Base-by-base conservation (phyloP, 176 grass and related monocot species). In the Areca catechu region DNA sequence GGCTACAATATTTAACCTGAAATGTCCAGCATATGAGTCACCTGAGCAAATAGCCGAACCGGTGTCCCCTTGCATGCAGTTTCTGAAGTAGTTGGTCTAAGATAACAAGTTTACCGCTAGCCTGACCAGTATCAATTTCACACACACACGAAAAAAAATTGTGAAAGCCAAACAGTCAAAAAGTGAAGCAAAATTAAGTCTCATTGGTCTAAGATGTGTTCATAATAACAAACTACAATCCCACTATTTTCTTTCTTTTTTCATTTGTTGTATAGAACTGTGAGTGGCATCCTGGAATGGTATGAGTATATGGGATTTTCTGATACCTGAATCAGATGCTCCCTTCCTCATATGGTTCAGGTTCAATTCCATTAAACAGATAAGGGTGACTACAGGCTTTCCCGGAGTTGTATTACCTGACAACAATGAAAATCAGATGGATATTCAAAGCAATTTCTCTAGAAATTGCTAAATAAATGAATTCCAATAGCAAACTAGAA, bases 311-410 rank as follows among this genome's bases (percentile, higher is more conserved):
- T 7, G 16, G 3, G 53, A 57, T 49, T 49, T 48, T 27, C 22
- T 20, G 15, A 23, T 72, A 83, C 80, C 73, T 77, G 74, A 73
- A 83, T 54, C 61, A 83, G 68, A 83, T 83, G 80, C 43, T 90
- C 86, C 86, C 91, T 87, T 96, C 91, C 57, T 81, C 62, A 65
- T 96, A 96, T 71, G 91, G 86, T 71, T 96, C 91, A 28, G 91
- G 83, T 70, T 96, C 91, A 55, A 96, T 90, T 12, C 91, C 91
- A 79, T 59, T 82, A 71, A 96, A 96, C 15, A 96, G 80, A 67
- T 96, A 96, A 62, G 91, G 91, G 76, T 96, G 91, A 67, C 86
- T 96, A 51, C 86, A 96, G 57, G 86, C 77, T 90, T 96, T 96
- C 18, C 18, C 80, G 57, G 52, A 96, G 83, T 74, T 96, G 91